Conservation (phyloP, 257 asterid species). For the Perilla frutescens region DNA sequence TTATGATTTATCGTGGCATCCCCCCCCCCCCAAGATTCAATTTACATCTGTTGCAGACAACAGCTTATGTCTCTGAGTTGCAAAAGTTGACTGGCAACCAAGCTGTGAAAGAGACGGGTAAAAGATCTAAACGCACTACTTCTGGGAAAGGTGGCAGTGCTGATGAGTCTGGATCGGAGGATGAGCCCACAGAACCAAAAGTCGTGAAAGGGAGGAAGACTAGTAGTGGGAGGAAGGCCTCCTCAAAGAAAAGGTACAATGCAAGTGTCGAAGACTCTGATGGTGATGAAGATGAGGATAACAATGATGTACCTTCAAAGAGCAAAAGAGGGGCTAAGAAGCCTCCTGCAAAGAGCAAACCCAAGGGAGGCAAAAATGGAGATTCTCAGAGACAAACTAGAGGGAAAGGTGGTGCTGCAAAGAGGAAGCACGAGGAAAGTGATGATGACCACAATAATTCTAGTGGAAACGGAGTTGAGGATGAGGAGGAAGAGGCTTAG, state of each 20-base stretch:
- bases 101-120: slow-evolving; percentile 53
- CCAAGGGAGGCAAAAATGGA: slow-evolving; percentile 40
- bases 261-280: slow-evolving; percentile 39
- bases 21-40: not conserved
- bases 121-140: slow-evolving; percentile 42
- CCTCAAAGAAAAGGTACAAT: slow-evolving; percentile 48
- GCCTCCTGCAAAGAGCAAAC: slow-evolving; percentile 44
- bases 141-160: slow-evolving; percentile 35
- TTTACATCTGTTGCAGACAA: slow-evolving; percentile 63
- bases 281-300: slow-evolving; percentile 41
- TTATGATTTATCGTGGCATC: not conserved
- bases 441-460: slow-evolving; percentile 40
- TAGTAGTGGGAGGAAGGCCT: slow-evolving; percentile 39
- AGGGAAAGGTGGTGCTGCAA: slow-evolving; percentile 49
- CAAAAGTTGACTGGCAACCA: slow-evolving; percentile 76
- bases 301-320: slow-evolving; percentile 41
- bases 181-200: slow-evolving; percentile 40
- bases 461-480: slow-evolving; percentile 38
- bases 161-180: slow-evolving; percentile 53
- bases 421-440: slow-evolving; percentile 58
- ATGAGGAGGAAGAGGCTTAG: slow-evolving; percentile 42
- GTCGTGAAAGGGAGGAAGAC: slow-evolving; percentile 42
- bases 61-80: slow-evolving; percentile 91
- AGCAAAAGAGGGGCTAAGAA: slow-evolving; percentile 42
- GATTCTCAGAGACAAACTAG: slow-evolving; percentile 48